Percentiles rank a stretch among this genome's conserved stretches.
Conservation (phyloP, 2,329 filamentous ascomycete genomes). For the Fusarium decemcellulare region DNA sequence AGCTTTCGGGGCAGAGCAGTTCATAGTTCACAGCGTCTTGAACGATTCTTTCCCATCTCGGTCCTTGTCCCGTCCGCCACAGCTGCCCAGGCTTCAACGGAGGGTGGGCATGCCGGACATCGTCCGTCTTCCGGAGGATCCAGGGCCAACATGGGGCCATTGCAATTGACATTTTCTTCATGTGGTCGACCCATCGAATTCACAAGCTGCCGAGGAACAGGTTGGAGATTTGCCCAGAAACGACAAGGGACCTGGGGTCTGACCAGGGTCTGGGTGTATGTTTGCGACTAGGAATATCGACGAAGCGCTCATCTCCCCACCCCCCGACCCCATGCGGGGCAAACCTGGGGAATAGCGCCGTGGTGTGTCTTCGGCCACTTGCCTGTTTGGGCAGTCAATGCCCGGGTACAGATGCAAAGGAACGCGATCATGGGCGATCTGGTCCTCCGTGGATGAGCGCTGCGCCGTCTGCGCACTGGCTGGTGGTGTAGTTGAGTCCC, state of each 20-base stretch:
- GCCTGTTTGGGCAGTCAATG: slow-evolving; percentile 43
- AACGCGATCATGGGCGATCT: slow-evolving; percentile 46
- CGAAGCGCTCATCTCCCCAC: slow-evolving; percentile 27
- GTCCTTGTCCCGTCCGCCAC: slow-evolving; percentile 28
- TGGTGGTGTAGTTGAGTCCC: slow-evolving; percentile 22
- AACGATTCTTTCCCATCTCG: slow-evolving; percentile 28
- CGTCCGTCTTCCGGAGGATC: slow-evolving; percentile 26
- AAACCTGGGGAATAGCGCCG: slow-evolving; percentile 48
- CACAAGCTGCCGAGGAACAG: slow-evolving; percentile 48
- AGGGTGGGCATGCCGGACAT: slow-evolving; percentile 37
- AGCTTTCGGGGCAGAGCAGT: slow-evolving; percentile 24
- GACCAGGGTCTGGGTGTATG: slow-evolving; percentile 12
- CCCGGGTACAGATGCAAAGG: slow-evolving; percentile 46
- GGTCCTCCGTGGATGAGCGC: slow-evolving; percentile 32
- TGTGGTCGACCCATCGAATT: slow-evolving; percentile 34
- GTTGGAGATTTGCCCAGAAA: slow-evolving; percentile 17
- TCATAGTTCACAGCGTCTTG: slow-evolving; percentile 13
- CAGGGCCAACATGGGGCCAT: slow-evolving; percentile 27
- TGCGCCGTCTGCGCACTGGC: slow-evolving; percentile 27
- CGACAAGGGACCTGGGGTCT: slow-evolving; percentile 19
- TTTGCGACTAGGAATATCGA: slow-evolving; percentile 8
- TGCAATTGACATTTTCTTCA: slow-evolving; percentile 10
- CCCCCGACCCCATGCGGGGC: slow-evolving; percentile 41
- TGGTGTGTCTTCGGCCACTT: slow-evolving; percentile 40
- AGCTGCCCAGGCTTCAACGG: slow-evolving; percentile 4